A percentile compares a stretch with the other conserved stretches of the same genome.
Evolutionary conservation across 164 flowering plant genomes (phyloP).

Genomic region (Tetracentron sinense): DNA sequence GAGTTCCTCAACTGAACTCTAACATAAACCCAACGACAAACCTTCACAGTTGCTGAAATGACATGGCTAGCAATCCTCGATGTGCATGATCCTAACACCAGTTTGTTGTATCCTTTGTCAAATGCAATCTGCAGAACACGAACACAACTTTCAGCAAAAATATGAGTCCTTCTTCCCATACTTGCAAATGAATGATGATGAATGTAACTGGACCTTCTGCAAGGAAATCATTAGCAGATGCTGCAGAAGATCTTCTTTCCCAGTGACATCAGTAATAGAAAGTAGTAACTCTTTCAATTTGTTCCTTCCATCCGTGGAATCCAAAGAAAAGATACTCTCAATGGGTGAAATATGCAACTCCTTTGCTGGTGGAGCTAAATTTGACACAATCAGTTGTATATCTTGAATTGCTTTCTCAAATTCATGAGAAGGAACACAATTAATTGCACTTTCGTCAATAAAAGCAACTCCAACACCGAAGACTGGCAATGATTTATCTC

Average conservation of each 20-base stretch:
- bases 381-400: conserved; percentile 47
- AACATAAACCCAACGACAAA: conserved; percentile 19
- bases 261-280: conserved; percentile 62
- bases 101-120: conserved; percentile 74
- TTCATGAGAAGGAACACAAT: conserved; percentile 26
- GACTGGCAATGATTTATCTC: conserved; percentile 69
- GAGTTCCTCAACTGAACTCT: neutral
- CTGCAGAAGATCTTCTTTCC: conserved; percentile 77
- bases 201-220: conserved; percentile 72
- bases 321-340: conserved; percentile 44
- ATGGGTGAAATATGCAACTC: conserved; percentile 58
- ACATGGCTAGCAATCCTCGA: conserved; percentile 90
- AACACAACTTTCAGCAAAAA: conserved; percentile 1
- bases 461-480: conserved; percentile 91
- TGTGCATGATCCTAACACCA: conserved; percentile 79
- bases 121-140: conserved; percentile 54
- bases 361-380: conserved; percentile 62
- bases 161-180: neutral
- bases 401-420: conserved; percentile 43
- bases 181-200: conserved; percentile 2
- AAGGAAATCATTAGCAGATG: conserved; percentile 73
- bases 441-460: conserved; percentile 54
- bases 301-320: conserved; percentile 39
- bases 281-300: conserved; percentile 43
- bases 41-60: conserved; percentile 89